Percentiles rank a stretch among this genome's conserved stretches.
These are phyloP conservation scores for Fusarium sacchari DNA, from an alignment of 2,329 filamentous ascomycete genomes.

Conservation along the genomic window DNA sequence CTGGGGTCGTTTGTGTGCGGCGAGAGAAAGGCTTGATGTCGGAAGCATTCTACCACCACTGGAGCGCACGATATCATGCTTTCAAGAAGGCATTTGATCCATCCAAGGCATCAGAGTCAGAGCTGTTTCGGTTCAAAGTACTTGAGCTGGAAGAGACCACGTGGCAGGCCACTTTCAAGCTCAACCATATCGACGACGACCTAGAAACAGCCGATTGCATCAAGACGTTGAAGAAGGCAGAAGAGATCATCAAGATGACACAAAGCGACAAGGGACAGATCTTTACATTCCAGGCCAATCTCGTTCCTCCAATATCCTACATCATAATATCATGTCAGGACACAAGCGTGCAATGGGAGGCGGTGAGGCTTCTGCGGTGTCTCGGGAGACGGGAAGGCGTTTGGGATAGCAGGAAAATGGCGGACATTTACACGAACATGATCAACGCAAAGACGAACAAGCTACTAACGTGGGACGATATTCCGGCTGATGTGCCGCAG, in stretches of 20 bases:
- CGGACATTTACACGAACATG: slow-evolving; percentile 9
- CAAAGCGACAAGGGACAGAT: not conserved
- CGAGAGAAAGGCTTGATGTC: not conserved
- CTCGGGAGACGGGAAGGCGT: slow-evolving; percentile 6
- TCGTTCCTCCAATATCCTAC: slow-evolving; percentile 4
- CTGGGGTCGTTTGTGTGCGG: not conserved
- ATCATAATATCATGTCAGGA: slow-evolving; percentile 21
- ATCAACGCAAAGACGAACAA: not conserved
- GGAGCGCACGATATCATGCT: not conserved
- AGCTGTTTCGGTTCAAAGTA: not conserved
- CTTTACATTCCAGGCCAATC: slow-evolving; percentile 11
- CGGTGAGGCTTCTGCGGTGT: not conserved
- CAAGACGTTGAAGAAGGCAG: not conserved
- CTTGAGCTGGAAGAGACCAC: slow-evolving; percentile 10
- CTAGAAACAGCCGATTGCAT: not conserved
- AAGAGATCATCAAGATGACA: not conserved
- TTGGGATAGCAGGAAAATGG: slow-evolving; percentile 25
- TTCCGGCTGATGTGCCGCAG: slow-evolving; percentile 11
- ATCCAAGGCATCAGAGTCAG: not conserved
- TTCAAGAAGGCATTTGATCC: not conserved
- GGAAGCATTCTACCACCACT: not conserved
- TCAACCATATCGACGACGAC: not conserved
- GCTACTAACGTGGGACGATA: not conserved
- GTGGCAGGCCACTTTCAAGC: slow-evolving; percentile 1
- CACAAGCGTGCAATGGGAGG: slow-evolving; percentile 6